Percentiles rank a stretch among this genome's conserved stretches.
These are phyloP conservation scores for Xylaria telfairii DNA, from an alignment of 495 filamentous ascomycete genomes.

Conservation along the genomic window DNA sequence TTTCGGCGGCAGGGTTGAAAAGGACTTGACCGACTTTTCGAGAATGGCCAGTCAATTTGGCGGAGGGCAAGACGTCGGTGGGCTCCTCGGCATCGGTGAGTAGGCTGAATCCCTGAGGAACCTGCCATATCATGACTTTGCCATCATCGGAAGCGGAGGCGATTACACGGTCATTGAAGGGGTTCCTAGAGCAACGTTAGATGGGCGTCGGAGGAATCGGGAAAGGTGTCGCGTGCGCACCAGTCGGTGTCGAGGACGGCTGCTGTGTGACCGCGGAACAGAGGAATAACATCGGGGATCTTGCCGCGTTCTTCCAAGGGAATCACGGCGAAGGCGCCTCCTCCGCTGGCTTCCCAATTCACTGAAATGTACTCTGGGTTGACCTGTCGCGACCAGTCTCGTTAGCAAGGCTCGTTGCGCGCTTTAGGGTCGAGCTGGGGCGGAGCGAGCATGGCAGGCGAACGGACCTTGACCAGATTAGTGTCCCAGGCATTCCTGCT, in stretches of 20 bases:
- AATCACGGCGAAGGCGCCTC: constrained; percentile 96
- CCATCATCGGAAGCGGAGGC: constrained; percentile 95
- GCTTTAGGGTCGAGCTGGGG: neutral
- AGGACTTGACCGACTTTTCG: constrained; percentile 95
- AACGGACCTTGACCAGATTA: constrained; percentile 88
- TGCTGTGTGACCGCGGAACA: constrained; percentile 95
- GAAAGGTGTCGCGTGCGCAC: constrained; percentile 57
- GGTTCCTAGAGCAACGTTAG: constrained; percentile 68
- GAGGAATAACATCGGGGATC: constrained; percentile 87
- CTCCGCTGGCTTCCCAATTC: constrained; percentile 98
- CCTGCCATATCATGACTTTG: constrained; percentile 95
- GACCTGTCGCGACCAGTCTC: constrained; percentile 58
- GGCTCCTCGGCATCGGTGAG: constrained; percentile 83
- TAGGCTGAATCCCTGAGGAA: constrained; percentile 86
- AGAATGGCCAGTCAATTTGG: constrained; percentile 78
- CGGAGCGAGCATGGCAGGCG: neutral
- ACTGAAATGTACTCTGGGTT: constrained; percentile 96
- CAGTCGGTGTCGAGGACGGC: constrained; percentile 98
- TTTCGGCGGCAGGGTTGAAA: constrained; percentile 96
- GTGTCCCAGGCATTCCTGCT: constrained; percentile 99
- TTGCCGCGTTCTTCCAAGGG: constrained; percentile 87
- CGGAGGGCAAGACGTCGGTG: constrained; percentile 77
- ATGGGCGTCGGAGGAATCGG: constrained; percentile 29
- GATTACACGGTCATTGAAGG: constrained; percentile 91
- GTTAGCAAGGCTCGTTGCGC: constrained; percentile 37